phyloP scores from a whole-genome alignment of 495 filamentous ascomycete species.

The Penicillium verhagenii region DNA sequence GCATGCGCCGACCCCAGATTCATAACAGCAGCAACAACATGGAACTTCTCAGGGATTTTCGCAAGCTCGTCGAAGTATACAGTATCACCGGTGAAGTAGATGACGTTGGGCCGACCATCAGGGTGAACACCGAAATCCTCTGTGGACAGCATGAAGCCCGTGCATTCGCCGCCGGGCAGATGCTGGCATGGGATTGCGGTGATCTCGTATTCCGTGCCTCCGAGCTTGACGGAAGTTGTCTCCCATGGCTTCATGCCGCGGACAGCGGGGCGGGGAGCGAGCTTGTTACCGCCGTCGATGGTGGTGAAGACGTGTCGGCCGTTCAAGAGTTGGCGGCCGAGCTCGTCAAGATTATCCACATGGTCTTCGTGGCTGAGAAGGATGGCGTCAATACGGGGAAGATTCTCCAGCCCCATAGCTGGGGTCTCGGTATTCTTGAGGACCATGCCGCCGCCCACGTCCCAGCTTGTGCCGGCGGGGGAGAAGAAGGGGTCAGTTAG shows the following conservation, averaged over 20 bases:
- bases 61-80: conserved; percentile 48
- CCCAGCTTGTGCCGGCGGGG: conserved; percentile 38
- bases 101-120: conserved; percentile 46
- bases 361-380: conserved; percentile 58
- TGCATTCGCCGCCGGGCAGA: conserved; percentile 47
- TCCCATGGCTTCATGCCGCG: conserved; percentile 37
- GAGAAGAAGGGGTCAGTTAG: conserved; percentile 57
- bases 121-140: conserved; percentile 36
- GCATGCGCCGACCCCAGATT: conserved; percentile 33
- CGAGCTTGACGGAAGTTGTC: conserved; percentile 18
- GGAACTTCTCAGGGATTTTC: conserved; percentile 18
- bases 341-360: conserved; percentile 51
- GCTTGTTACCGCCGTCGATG: conserved; percentile 43
- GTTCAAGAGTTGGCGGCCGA: conserved; percentile 42
- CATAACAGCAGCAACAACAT: conserved; percentile 25
- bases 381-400: conserved; percentile 51
- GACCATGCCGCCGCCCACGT: conserved; percentile 18
- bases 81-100: conserved; percentile 58
- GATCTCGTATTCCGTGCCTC: conserved; percentile 26
- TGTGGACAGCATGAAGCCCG: conserved; percentile 45
- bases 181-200: conserved; percentile 48
- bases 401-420: conserved; percentile 33
- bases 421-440: conserved; percentile 37
- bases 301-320: conserved; percentile 53
- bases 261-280: conserved; percentile 42